phyloP scores from a whole-genome alignment of 1,284 basidiomycete species.

The Melanopsichium pennsylvanicum region DNA sequence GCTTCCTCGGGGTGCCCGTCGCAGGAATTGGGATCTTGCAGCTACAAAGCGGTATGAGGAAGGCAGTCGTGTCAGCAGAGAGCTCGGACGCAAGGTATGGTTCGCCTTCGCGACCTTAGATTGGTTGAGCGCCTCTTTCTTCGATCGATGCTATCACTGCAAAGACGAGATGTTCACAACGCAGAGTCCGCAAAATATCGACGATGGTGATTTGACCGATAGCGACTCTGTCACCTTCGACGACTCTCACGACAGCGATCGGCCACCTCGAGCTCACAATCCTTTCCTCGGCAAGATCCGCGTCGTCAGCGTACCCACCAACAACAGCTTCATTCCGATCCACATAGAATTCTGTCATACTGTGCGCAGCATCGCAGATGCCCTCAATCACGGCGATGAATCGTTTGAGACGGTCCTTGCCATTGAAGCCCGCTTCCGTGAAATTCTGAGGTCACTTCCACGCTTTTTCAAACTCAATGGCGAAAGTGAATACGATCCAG shows the following conservation, averaged over 20 bases:
- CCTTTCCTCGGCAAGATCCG: conserved; percentile 29
- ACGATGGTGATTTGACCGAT: conserved; percentile 47
- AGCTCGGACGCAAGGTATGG: conserved; percentile 44
- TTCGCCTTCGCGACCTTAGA: conserved; percentile 44
- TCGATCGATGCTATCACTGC: conserved; percentile 39
- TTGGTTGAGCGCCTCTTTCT: conserved; percentile 34
- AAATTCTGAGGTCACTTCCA: conserved; percentile 41
- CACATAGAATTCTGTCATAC: conserved; percentile 49
- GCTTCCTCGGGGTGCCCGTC: conserved; percentile 22
- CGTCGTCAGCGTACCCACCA: conserved; percentile 24
- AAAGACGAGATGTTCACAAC: conserved; percentile 51
- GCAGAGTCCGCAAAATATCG: conserved; percentile 50
- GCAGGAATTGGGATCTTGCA: conserved; percentile 13
- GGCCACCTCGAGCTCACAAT: conserved; percentile 10
- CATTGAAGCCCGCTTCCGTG: conserved; percentile 47
- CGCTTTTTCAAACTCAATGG: conserved; percentile 51
- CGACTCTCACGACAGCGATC: conserved; percentile 3
- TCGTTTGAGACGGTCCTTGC: conserved; percentile 49
- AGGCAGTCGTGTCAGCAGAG: conserved; percentile 31
- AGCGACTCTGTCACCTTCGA: conserved; percentile 4
- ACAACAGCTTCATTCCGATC: conserved; percentile 51
- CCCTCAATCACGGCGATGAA: conserved; percentile 29
- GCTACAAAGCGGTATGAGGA: conserved; percentile 37
- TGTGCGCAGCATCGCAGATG: conserved; percentile 40
- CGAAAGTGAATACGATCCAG: conserved; percentile 51